phyloP scores from a whole-genome alignment of 1,284 basidiomycete genomes.

The Heterobasidion occidentale region DNA sequence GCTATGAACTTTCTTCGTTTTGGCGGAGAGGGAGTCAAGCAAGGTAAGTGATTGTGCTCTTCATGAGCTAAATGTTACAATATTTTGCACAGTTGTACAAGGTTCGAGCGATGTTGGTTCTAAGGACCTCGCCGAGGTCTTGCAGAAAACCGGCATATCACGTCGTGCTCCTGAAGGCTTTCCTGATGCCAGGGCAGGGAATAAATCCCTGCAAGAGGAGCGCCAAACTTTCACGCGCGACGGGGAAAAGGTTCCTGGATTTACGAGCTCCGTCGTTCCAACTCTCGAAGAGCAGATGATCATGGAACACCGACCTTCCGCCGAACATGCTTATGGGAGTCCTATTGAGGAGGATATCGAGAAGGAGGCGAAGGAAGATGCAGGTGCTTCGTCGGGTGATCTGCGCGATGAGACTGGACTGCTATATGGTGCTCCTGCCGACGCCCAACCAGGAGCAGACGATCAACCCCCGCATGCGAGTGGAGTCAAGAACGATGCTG shows the following conservation, averaged over 20 bases:
- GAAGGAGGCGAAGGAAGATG: constrained; percentile 9
- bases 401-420: constrained; percentile 32
- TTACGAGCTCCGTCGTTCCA: constrained; percentile 60
- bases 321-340: constrained; percentile 26
- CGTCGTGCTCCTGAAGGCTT: constrained; percentile 15
- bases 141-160: constrained; percentile 35
- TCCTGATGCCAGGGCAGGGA: constrained; percentile 29
- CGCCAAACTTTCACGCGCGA: constrained; percentile 46
- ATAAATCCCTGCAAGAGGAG: constrained; percentile 39
- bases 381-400: constrained; percentile 22
- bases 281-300: constrained; percentile 68
- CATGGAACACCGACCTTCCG: constrained; percentile 28
- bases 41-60: constrained; percentile 32
- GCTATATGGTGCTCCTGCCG: constrained; percentile 46
- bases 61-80: not conserved
- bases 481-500: constrained; percentile 35
- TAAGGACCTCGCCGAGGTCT: constrained; percentile 26
- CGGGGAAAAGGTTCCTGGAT: constrained; percentile 46
- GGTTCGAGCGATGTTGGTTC: constrained; percentile 31
- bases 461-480: constrained; percentile 37
- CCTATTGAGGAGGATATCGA: constrained; percentile 24
- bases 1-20: constrained; percentile 28
- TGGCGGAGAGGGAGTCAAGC: constrained; percentile 30
- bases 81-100: constrained; percentile 27
- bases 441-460: constrained; percentile 38